Base-by-base conservation (phyloP, 495 filamentous ascomycete genomes). In the Penicillium coprophilum region DNA sequence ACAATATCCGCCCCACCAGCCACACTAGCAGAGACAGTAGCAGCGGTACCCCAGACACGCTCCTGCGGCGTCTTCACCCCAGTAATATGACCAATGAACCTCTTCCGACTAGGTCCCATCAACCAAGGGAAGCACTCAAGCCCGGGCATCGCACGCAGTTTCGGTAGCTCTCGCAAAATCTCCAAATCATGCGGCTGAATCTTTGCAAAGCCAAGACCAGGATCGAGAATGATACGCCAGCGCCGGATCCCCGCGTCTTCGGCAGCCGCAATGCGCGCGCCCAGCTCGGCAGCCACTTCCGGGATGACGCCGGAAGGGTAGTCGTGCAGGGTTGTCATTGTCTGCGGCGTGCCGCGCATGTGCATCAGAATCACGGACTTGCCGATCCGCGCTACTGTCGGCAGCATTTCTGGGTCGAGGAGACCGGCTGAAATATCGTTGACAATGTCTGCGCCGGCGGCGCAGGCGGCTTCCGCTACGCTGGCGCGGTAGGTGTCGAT, bases 141-240 rank as follows among this genome's bases (percentile, higher is more conserved):
- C 1, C 87, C 87, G 19, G 85, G 79, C 66, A 77, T 82, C 6
- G 64, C 68, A 13, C 88, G 78, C 52, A 97, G 59, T 49, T 82
- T 78, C 12, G 77, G 76, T 34, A 97, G 69, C 1, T 82, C 69
- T 13, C 89, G 75, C 47, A 98, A 72, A 8, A 98, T 72, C 53
- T 91, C 84, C 21, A 98, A 69, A 71, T 96, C 96, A 67, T 96
- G 88, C 20, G 78, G 77, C 58, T 83, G 80, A 2, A 82, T 82
- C 74, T 98, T 98, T 21, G 94, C 90, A 59, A 98, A 98, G 0
- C 94, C 94, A 10, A 98, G 83, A 0, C 94, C 94, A 0, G 94
- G 94, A 63, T 98, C 94, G 3, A 98, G 82, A 43, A 97, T 87
- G 45, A 98, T 92, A 41, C 94, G 88, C 94, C 94, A 98, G 12